A percentile compares a stretch with the other conserved stretches of the same genome.
Conservation (phyloP, 345 rosid genomes). For the Angophora floribunda region DNA sequence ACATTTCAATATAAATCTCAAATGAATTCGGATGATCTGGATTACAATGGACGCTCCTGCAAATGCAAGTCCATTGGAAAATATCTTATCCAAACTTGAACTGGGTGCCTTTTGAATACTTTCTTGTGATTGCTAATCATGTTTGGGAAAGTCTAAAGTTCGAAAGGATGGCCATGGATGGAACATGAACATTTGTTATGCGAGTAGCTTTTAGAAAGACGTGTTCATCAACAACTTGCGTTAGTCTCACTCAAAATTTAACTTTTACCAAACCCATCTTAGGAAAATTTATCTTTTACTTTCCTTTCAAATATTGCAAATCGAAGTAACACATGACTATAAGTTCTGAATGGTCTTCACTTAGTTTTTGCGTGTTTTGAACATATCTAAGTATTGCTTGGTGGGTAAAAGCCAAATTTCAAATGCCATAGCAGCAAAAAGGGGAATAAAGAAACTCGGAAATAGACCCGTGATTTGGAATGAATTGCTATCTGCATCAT, state of each 20-base stretch:
- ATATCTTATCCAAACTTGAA: neutral
- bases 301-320: neutral
- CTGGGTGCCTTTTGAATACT: neutral
- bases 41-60: neutral
- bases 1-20: neutral
- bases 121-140: neutral
- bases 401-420: neutral
- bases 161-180: neutral
- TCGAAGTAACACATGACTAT: neutral
- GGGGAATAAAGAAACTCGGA: neutral
- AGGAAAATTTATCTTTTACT: neutral
- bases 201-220: neutral
- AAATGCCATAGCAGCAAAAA: neutral
- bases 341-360: neutral
- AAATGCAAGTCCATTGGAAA: neutral
- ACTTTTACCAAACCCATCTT: neutral
- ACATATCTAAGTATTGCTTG: neutral
- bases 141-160: neutral
- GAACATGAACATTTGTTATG: neutral
- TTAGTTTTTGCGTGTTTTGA: neutral
- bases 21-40: neutral
- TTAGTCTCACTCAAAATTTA: neutral
- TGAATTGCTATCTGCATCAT: neutral
- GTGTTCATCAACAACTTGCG: neutral
- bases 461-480: neutral